Evolutionary conservation across 257 asterid genomes (phyloP).

Genomic region (Nicotiana knightiana): DNA sequence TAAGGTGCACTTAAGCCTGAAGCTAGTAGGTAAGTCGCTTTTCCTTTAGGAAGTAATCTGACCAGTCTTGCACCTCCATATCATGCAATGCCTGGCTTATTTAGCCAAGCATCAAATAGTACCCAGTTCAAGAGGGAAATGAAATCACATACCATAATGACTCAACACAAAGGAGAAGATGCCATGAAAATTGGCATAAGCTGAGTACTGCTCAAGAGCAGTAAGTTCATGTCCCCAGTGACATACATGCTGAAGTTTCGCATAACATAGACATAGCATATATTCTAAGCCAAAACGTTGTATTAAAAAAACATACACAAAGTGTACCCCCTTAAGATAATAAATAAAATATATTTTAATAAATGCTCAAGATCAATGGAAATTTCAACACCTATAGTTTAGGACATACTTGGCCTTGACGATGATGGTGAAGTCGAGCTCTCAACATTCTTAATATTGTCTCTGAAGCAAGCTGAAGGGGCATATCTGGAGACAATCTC

Average conservation of each 20-base stretch:
- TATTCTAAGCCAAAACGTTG: background rate
- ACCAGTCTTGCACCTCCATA: too few species aligned
- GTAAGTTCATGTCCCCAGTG: background rate
- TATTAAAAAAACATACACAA: background rate
- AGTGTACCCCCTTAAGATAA: background rate
- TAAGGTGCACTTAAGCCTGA: background rate
- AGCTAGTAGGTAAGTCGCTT: background rate
- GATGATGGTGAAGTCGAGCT: slow-evolving; percentile 88
- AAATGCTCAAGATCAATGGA: background rate
- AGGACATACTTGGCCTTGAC: slow-evolving; percentile 72
- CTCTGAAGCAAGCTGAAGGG: slow-evolving; percentile 85
- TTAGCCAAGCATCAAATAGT: background rate
- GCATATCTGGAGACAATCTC: slow-evolving; percentile 82
- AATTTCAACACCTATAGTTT: background rate
- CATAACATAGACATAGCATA: background rate
- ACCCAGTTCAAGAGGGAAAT: background rate
- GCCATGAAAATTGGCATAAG: background rate
- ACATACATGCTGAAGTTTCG: background rate
- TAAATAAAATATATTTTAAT: background rate
- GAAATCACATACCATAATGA: background rate
- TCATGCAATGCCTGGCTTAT: background rate
- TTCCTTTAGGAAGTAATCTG: background rate
- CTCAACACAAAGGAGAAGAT: background rate
- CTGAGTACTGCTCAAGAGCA: background rate
- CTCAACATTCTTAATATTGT: slow-evolving; percentile 75